phyloP scores from a whole-genome alignment of 2,329 filamentous ascomycete genomes.

The Verticillium tricorpus region DNA sequence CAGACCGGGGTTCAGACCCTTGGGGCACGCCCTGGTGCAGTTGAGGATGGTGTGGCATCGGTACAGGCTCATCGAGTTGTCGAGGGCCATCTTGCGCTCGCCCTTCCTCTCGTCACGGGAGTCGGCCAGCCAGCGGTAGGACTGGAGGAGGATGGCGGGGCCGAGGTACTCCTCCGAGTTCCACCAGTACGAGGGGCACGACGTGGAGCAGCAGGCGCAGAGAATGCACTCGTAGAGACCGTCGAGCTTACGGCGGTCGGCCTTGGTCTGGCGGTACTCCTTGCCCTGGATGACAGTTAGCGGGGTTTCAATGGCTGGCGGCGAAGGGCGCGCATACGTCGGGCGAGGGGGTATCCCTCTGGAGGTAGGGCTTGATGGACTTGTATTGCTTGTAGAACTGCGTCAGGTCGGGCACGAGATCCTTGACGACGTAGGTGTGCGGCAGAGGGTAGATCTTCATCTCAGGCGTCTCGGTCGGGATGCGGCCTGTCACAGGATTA shows the following conservation, averaged over 20 bases:
- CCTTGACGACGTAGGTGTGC: constrained; percentile 99
- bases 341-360: constrained; percentile 77
- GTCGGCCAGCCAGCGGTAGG: constrained; percentile 95
- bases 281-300: constrained; percentile 58
- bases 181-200: constrained; percentile 99
- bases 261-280: constrained; percentile 87
- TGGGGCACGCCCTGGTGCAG: constrained; percentile 95
- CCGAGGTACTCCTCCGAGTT: constrained; percentile 98
- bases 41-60: constrained; percentile 99
- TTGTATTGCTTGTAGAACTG: constrained; percentile 99
- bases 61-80: constrained; percentile 99
- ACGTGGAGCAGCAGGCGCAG: constrained; percentile 98
- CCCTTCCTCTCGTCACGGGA: constrained; percentile 86
- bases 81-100: constrained; percentile 84
- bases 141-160: constrained; percentile 93
- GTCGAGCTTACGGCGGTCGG: constrained; percentile 93
- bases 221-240: constrained; percentile 99
- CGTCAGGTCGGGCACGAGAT: constrained; percentile 94
- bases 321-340: constrained; percentile 60
- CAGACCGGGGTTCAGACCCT: constrained; percentile 92
- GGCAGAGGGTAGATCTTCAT: constrained; percentile 96
- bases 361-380: constrained; percentile 97
- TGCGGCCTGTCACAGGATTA: constrained; percentile 63
- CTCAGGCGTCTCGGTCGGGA: constrained; percentile 77
- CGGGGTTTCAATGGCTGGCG: background rate